Evolutionary conservation across 148 eudicot species (phyloP), one percentile per base, ranked within the genome.

Genomic region (Amaranthus cruentus): DNA sequence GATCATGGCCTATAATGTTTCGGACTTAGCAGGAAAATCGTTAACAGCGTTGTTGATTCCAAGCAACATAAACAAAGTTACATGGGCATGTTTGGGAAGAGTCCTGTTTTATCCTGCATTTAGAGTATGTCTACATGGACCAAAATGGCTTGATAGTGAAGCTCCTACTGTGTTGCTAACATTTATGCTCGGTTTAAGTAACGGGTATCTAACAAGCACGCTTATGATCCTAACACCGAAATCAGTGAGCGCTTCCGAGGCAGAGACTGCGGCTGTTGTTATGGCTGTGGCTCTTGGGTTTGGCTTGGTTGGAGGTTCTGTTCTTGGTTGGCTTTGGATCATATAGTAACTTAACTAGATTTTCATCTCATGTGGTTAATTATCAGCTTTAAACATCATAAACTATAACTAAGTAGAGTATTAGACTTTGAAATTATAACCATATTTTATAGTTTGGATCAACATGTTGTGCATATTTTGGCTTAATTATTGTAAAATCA

Each of bases 251-350:
- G 56, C 56, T 52, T 73, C 73, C 7, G 98, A 93, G 81, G 90
- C 96, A 10, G 98, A 93, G 81, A 83, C 87, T 9, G 87, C 90
- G 21, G 96, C 98, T 9, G 69, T 87, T 62, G 91, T 89, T 55
- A 87, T 93, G 98, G 94, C 84, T 51, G 65, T 90, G 81, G 84
- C 86, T 70, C 78, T 93, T 70, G 98, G 87, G 15, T 64, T 90
- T 42, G 98, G 98, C 18, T 73, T 93, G 54, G 89, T 85, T 6
- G 83, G 86, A 68, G 96, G 98, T 47, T 90, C 98, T n/a, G 81
- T 86, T 65, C 79, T 93, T 49, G 92, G 96, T 3, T 93, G 98
- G 98, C 78, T 93, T 10, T 93, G 96, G 98, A 80, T 93, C 72
- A 86, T 92, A 73, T 91, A 78, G 88, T 66, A 81, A 83, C 38